Evolutionary conservation across 73 alveolate genomes (phyloP), one percentile per base, ranked within the genome.

Genomic region (Stentor roeselii): DNA sequence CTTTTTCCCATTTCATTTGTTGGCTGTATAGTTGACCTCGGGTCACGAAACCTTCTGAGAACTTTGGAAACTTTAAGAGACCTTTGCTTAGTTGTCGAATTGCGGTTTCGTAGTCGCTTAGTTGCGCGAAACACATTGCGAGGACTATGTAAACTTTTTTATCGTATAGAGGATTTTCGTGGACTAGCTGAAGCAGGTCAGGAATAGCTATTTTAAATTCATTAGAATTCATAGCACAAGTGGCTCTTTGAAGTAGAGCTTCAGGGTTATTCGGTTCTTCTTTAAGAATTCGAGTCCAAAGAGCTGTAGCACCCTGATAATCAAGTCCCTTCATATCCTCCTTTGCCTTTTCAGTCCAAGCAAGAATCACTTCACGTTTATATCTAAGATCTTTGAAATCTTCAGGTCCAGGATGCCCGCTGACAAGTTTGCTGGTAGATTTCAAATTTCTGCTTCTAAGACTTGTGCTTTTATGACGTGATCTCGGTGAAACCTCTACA

Each of bases 31-130:
- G 74, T 67, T 88, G 86, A 0, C 93, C 93, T 84, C 93, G 75
- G n/a, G 76, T 60, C 3, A 88, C 83, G 32, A 83, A 88, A 0
- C 89, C 93, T 83, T 88, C 93, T 50, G 86, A 83, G 83, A 80
- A 83, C 80, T 82, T 85, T 30, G 89, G 90, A 38, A 83, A 85
- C 59, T 82, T 84, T 11, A 21, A 39, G 2, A 88, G 42, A 4
- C 86, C 93, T 84, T 83, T 82, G n/a, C 84, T 59, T 84, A 88
- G 74, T 90, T 88, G 88, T 2, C 80, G 21, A 30, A 67, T 67
- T 2, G 80, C 80, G 21, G 80, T 67, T 1, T 21, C 80, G 34
- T 30, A 21, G 34, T 67, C 80, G 34, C 34, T 67, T 21, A 67
- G 11, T 0, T 21, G 1, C n/a, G 37, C 80, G 34, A 67, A 67